Conservation (phyloP, 768 basidiomycete genomes). For the Austroboletus eburneus region DNA sequence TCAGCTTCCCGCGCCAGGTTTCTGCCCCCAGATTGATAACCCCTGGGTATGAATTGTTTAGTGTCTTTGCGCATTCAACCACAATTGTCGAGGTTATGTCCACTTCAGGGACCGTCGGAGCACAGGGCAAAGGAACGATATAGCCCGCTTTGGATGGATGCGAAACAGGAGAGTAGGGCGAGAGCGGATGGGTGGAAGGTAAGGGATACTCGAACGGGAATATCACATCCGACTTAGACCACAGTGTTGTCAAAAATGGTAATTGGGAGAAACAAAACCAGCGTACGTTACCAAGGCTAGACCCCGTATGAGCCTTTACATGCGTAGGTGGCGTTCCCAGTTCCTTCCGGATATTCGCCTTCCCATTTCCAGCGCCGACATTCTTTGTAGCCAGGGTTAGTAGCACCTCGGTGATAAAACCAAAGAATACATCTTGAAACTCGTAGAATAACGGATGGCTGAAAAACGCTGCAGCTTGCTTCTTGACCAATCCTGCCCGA, state of each 20-base stretch:
- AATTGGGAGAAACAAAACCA: neutral
- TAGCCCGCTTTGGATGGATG: slow-evolving; percentile 16
- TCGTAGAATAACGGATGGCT: slow-evolving; percentile 48
- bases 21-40: slow-evolving; percentile 43
- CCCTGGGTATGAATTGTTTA: slow-evolving; percentile 41
- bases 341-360: too few species aligned
- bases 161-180: slow-evolving; percentile 15
- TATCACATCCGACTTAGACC: slow-evolving; percentile 32
- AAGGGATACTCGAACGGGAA: slow-evolving; percentile 37
- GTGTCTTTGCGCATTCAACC: slow-evolving; percentile 4
- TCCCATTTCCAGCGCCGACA: too few species aligned
- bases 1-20: slow-evolving; percentile 31
- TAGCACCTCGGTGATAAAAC: too few species aligned
- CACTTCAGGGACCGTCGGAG: too few species aligned
- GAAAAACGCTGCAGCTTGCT: slow-evolving; percentile 32
- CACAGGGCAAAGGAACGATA: neutral
- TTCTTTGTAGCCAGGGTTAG: slow-evolving; percentile 18
- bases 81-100: slow-evolving; percentile 7
- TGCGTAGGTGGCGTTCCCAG: too few species aligned
- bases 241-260: too few species aligned
- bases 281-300: slow-evolving; percentile 30
- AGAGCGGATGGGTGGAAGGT: slow-evolving; percentile 19
- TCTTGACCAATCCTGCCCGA: slow-evolving; percentile 36
- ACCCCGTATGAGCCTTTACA: too few species aligned
- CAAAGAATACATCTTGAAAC: slow-evolving; percentile 27